A percentile compares a stretch with the other conserved stretches of the same genome.
Evolutionary conservation across 345 rosid genomes (phyloP).

Genomic region (Schrenkiella parvula): DNA sequence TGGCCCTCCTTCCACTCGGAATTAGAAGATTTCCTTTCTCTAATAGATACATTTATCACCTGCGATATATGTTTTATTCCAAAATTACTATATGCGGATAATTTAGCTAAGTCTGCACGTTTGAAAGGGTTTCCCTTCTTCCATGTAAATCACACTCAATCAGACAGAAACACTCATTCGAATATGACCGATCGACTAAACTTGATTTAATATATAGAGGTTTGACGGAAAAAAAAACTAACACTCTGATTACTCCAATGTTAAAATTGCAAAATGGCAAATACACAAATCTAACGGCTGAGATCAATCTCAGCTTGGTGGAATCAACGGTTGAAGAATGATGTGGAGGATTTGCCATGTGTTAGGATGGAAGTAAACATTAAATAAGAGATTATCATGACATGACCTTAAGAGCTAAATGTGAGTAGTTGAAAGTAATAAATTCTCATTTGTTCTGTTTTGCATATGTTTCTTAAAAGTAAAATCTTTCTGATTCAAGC

Average conservation of each 20-base stretch:
- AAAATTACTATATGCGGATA: no score
- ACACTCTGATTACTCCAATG: neutral
- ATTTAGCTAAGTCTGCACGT: no score
- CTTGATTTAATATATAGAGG: no score
- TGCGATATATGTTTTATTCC: no score
- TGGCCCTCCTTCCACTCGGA: no score
- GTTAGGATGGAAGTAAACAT: constrained; percentile 22
- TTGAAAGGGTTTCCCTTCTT: no score
- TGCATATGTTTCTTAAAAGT: constrained; percentile 6
- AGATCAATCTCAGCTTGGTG: neutral
- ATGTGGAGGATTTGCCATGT: constrained; percentile 10
- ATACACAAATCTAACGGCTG: neutral
- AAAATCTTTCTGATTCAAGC: constrained; percentile 26
- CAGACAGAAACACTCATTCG: no score
- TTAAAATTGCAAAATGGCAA: neutral
- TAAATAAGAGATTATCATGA: constrained; percentile 20
- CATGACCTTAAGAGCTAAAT: constrained; percentile 13
- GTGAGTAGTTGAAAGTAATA: constrained; percentile 28
- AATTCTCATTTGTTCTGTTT: constrained; percentile 19
- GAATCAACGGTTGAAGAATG: constrained; percentile 13
- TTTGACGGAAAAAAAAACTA: no score
- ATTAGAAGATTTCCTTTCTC: no score
- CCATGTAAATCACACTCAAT: no score
- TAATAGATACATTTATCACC: no score
- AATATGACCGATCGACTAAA: no score